Conservation (phyloP, 2,329 filamentous ascomycete genomes). For the Xylariales sp. region DNA sequence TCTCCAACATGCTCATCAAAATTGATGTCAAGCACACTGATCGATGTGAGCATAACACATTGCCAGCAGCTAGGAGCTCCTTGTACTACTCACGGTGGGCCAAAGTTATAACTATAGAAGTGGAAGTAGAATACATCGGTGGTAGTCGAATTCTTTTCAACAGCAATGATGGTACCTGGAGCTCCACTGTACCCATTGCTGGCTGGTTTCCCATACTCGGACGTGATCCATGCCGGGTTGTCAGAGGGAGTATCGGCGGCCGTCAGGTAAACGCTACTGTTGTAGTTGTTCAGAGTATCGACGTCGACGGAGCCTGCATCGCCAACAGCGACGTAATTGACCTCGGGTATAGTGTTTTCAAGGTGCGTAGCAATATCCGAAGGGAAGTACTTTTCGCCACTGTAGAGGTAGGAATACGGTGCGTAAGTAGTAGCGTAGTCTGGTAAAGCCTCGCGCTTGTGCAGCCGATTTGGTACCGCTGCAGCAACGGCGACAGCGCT, state of each 20-base stretch:
- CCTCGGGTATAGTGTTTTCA: not conserved
- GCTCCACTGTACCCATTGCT: not conserved
- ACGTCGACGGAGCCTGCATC: not conserved
- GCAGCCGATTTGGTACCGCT: not conserved
- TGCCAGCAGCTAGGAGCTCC: not conserved
- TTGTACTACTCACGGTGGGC: not conserved
- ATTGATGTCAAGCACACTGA: not conserved
- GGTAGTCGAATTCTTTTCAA: not conserved
- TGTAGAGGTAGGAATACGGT: not conserved
- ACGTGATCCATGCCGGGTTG: not conserved
- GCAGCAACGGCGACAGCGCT: not conserved
- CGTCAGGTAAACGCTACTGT: not conserved
- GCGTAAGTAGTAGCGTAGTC: not conserved
- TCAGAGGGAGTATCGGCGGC: not conserved
- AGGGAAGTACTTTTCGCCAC: not conserved
- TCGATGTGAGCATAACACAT: not conserved
- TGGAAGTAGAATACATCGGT: not conserved
- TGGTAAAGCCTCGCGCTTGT: not conserved
- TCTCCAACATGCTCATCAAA: not conserved
- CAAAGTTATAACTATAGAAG: not conserved
- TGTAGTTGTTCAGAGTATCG: not conserved
- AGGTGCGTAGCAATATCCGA: not conserved
- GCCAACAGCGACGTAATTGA: not conserved
- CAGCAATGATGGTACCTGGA: not conserved
- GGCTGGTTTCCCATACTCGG: not conserved